phyloP scores from a whole-genome alignment of 139 green algal genomes.

The Volvox africanus region DNA sequence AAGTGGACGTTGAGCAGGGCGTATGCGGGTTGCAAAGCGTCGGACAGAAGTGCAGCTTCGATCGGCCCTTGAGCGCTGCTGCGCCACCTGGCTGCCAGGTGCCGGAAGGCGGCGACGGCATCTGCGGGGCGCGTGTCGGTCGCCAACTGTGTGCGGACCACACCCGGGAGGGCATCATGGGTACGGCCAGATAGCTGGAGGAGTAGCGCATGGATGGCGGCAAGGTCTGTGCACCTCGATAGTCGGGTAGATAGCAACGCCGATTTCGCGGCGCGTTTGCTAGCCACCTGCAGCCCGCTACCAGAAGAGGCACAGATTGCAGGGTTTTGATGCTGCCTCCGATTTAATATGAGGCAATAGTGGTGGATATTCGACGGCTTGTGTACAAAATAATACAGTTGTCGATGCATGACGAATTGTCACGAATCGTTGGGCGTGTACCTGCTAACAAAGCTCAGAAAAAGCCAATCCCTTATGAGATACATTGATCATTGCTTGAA shows the following conservation, averaged over 20 bases:
- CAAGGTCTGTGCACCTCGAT: not conserved
- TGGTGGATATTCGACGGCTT: too few relatives aligned
- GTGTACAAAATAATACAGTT: too few relatives aligned
- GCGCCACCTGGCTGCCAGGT: not conserved
- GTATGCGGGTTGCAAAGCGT: slow-evolving; percentile 9
- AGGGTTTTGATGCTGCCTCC: too few relatives aligned
- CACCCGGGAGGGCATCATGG: not conserved
- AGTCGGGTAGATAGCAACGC: not conserved
- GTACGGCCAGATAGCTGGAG: not conserved
- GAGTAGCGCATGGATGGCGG: slow-evolving; percentile 2
- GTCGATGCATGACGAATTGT: too few relatives aligned
- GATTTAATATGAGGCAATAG: too few relatives aligned
- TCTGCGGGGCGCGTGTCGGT: not conserved
- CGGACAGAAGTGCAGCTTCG: not conserved
- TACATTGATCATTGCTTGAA: too few relatives aligned
- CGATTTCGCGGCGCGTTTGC: not conserved
- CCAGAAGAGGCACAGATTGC: too few relatives aligned
- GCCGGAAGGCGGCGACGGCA: not conserved
- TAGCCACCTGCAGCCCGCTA: not conserved
- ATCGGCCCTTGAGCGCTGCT: not conserved
- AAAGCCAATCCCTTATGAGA: too few relatives aligned
- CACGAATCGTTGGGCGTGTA: too few relatives aligned
- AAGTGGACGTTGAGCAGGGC: not conserved
- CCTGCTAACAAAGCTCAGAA: too few relatives aligned
- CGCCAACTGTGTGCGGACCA: not conserved